Percentiles rank a stretch among this genome's conserved stretches.
phyloP scores from a whole-genome alignment of 2,329 filamentous ascomycete genomes.

The Diaporthe ilicicola region DNA sequence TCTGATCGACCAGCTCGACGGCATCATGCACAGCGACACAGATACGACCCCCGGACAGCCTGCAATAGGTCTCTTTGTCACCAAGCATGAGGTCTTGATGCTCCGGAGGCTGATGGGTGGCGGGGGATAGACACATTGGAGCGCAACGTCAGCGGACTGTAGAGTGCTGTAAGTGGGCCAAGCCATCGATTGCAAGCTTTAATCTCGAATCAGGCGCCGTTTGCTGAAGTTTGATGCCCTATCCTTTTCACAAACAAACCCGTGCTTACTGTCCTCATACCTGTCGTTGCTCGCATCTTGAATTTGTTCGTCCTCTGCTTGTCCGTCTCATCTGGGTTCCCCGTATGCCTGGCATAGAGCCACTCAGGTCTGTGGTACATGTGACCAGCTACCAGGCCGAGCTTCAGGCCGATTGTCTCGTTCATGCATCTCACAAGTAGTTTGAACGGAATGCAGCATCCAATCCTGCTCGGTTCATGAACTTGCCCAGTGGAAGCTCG shows the following conservation, averaged over 20 bases:
- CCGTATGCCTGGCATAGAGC: slow-evolving; percentile 29
- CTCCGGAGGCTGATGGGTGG: slow-evolving; percentile 42
- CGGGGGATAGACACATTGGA: not conserved
- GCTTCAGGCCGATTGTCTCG: slow-evolving; percentile 34
- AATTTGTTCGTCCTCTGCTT: slow-evolving; percentile 32
- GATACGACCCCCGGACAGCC: slow-evolving; percentile 6
- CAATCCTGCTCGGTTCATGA: slow-evolving; percentile 52
- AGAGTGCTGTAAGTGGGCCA: not conserved
- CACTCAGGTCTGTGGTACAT: slow-evolving; percentile 33
- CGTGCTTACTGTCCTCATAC: slow-evolving; percentile 11
- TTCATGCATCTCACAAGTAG: slow-evolving; percentile 33
- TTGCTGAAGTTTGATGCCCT: not conserved
- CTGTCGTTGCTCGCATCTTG: slow-evolving; percentile 15
- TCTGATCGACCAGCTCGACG: slow-evolving; percentile 55
- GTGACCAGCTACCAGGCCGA: slow-evolving; percentile 23
- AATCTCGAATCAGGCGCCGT: not conserved
- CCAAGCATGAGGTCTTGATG: slow-evolving; percentile 61
- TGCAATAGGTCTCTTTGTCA: slow-evolving; percentile 52
- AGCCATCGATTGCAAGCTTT: not conserved
- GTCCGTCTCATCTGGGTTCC: slow-evolving; percentile 24
- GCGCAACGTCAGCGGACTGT: not conserved
- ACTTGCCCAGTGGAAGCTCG: slow-evolving; percentile 63
- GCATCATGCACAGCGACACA: slow-evolving; percentile 36
- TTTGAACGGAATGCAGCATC: slow-evolving; percentile 25
- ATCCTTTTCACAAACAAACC: not conserved